Base-by-base conservation (phyloP, 345 rosid genomes). In the Salix dunnii region DNA sequence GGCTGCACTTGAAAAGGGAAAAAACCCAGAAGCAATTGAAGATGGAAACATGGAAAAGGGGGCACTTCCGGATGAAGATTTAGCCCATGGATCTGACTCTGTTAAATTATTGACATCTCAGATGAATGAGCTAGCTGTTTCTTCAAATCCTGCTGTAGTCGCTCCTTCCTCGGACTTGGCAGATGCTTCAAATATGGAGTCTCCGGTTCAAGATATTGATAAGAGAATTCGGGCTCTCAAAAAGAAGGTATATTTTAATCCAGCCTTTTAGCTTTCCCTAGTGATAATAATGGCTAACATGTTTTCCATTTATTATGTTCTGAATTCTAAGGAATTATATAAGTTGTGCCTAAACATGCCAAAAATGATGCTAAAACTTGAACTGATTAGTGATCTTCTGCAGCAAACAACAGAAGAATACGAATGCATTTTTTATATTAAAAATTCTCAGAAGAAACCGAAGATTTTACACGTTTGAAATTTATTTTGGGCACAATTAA, bases 191-290 rank as follows among this genome's bases (percentile, higher is more conserved):
- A 81, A 79, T 83, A 61, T 70, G 17, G 87, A 73, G 74, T 77
- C 81, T 81, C 48, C 90, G 23, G 77, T 74, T 78, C 93, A 89
- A 82, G 94, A 92, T 76, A 74, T 79, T 14, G 97, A 93, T 79
- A 96, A 92, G 86, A 91, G 80, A 86, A 91, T 96, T 21, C 87
- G 98, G 51, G 91, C 97, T 33, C 89, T 96, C 40, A 96, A 87
- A 84, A 92, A 96, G 89, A 96, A 96, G 92, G 99, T 96, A 90
- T 51, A 51, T 27, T 67, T 68, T 80, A 66, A 8, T 73, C 38
- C 65, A 60, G 36, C 33, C 0, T 76, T 70, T 71, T 71, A 49
- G 36, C 75, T 31, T 63, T 71, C 68, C 67, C 55, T 11, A 28
- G 49, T 58, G 17, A 60, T 33, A 48, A 38, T 55, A 7, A 13